phyloP scores from a whole-genome alignment of 345 rosid species.

The Euphorbia peplus region DNA sequence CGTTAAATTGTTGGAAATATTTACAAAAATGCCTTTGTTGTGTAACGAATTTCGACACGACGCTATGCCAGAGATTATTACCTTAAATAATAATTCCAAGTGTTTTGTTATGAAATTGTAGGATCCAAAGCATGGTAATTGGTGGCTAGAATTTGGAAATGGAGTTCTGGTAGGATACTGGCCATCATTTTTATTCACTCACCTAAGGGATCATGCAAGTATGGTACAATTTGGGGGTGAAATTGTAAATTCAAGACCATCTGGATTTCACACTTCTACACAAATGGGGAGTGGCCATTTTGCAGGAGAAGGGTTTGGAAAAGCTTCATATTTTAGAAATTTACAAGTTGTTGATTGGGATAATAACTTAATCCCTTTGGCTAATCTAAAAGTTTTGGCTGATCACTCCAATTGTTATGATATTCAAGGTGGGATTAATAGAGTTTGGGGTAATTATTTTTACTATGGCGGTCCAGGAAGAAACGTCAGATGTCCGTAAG shows the following conservation, averaged over 20 bases:
- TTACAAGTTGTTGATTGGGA: slow-evolving; percentile 94
- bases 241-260: slow-evolving; percentile 63
- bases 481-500: slow-evolving; percentile 75
- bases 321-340: slow-evolving; percentile 87
- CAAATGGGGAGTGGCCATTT: slow-evolving; percentile 99
- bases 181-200: slow-evolving; percentile 82
- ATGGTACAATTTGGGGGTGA: slow-evolving; percentile 98
- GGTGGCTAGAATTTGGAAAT: slow-evolving; percentile 98
- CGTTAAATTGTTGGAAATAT: too few relatives aligned
- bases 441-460: slow-evolving; percentile 91
- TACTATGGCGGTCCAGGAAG: slow-evolving; percentile 97
- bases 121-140: slow-evolving; percentile 99
- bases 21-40: too few relatives aligned
- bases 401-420: slow-evolving; percentile 90
- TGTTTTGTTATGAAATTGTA: slow-evolving; percentile 16
- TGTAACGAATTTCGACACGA: too few relatives aligned
- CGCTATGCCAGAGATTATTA: too few relatives aligned
- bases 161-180: slow-evolving; percentile 91
- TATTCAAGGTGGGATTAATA: slow-evolving; percentile 73
- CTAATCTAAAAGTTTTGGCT: slow-evolving; percentile 65
- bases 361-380: slow-evolving; percentile 66
- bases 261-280: slow-evolving; percentile 79
- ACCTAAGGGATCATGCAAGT: slow-evolving; percentile 74
- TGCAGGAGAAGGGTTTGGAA: slow-evolving; percentile 84
- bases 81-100: neutral